Evolutionary conservation across 345 rosid species (phyloP), one percentile per base, ranked within the genome.

Genomic region (Pugionium dolabratum): DNA sequence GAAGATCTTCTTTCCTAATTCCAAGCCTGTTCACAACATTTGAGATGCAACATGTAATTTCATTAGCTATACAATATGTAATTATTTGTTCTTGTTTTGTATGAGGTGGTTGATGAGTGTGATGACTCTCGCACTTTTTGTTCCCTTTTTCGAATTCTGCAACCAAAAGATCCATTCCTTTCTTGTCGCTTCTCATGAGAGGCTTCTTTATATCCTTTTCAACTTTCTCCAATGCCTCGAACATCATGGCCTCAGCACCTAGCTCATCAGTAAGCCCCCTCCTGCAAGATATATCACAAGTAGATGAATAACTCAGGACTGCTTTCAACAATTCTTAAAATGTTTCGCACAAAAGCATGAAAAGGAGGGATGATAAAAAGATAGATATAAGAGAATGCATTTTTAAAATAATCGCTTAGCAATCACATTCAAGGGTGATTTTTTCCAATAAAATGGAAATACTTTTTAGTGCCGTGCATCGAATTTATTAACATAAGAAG

Each of bases 161-260:
- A 77, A 73, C 56, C 31, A 95, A 83, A 80, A 91, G 85, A 64
- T 87, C 81, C 97, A 91, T 91, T 73, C 84, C 91, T 79, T 87
- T 83, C 91, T 89, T 83, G 68, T 95, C 99, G 39, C 79, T 69
- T 84, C 97, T 87, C 91, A 95, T 57, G 41, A 95, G 91, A 79
- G 97, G 97, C 71, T 89, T 87, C 83, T 95, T 91, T 29, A 88
- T 80, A 61, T 95, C 94, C 32, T 83, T 87, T 59, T 95, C 99
- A 58, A 91, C 84, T 76, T 95, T 95, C 59, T 91, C 99, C 74
- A 95, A 65, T 52, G 97, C 96, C 69, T 87, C 95, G 68, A 95
- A 83, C 96, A 89, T 91, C 99, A 88, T 83, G 62, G 84, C 85
- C 85, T 95, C 99, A 5, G 83, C 87, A 77, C 98, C 97, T 48